Conservation (phyloP, 140 eudicot species). For the Cichorium intybus region DNA sequence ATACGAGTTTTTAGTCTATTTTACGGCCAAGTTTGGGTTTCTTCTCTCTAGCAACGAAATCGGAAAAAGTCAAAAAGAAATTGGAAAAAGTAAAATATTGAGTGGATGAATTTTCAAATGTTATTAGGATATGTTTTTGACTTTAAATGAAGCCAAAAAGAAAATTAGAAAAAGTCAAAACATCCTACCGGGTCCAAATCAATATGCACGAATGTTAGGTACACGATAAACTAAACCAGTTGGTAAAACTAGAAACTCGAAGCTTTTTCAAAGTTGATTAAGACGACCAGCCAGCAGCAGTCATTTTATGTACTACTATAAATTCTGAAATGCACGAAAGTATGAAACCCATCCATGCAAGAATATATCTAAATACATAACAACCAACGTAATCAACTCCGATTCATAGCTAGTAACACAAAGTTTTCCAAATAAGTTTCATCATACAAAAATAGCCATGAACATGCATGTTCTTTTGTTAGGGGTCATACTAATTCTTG, state of each 20-base stretch:
- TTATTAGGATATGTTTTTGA: not conserved
- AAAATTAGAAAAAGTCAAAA: slow-evolving; percentile 5
- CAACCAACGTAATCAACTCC: not conserved
- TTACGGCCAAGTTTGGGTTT: no score
- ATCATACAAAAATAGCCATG: slow-evolving; percentile 10
- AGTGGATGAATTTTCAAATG: not conserved
- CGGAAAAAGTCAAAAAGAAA: no score
- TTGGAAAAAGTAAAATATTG: no score
- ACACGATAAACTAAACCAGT: slow-evolving; percentile 5
- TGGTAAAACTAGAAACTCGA: not conserved
- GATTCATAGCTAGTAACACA: not conserved
- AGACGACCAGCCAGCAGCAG: not conserved
- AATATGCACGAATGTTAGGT: slow-evolving; percentile 9
- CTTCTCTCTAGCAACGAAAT: no score
- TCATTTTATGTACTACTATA: not conserved
- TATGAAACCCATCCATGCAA: slow-evolving; percentile 9
- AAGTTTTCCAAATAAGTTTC: not conserved
- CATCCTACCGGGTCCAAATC: not conserved
- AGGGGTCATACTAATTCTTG: slow-evolving; percentile 8
- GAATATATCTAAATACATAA: not conserved
- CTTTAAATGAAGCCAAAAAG: not conserved
- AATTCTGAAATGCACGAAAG: not conserved
- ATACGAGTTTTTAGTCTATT: no score
- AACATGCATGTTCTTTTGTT: slow-evolving; percentile 20
- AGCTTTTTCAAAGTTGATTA: not conserved